These are phyloP conservation scores for Gossypium sturtianum DNA, from an alignment of 345 rosid species.

Conservation along the genomic window DNA sequence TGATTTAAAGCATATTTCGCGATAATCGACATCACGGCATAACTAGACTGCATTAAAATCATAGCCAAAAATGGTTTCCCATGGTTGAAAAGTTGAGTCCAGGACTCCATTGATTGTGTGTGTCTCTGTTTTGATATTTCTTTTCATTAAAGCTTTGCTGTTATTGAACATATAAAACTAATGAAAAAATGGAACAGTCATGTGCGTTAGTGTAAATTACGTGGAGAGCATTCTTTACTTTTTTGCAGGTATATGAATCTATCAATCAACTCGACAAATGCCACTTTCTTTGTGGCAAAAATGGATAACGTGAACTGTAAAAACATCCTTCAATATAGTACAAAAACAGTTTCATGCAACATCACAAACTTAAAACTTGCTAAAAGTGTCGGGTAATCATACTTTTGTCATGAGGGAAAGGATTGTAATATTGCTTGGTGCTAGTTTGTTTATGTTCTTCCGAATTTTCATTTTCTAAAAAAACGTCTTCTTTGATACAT, in stretches of 20 bases:
- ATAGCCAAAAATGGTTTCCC: constrained; percentile 1
- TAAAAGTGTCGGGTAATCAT: not conserved
- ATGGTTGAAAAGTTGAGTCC: not conserved
- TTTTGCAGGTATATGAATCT: not conserved
- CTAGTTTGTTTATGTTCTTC: not conserved
- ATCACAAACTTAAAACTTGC: not conserved
- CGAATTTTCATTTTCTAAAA: not conserved
- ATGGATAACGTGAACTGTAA: not conserved
- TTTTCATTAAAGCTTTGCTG: not conserved
- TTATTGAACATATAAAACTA: not conserved
- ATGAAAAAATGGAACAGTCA: not conserved
- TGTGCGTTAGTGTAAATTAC: not conserved
- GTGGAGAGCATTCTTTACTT: not conserved
- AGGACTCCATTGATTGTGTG: not conserved
- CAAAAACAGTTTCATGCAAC: not conserved
- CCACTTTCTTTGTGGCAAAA: not conserved
- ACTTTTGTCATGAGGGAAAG: not conserved
- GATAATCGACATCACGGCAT: not conserved
- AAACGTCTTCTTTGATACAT: not conserved
- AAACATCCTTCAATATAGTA: not conserved
- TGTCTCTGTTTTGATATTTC: not conserved
- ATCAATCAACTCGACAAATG: not conserved
- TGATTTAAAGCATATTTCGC: not conserved
- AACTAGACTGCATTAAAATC: not conserved
- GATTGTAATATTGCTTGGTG: not conserved